Conservation (phyloP, 805 yeast species). For the Grigorovia yakushimaensis region DNA sequence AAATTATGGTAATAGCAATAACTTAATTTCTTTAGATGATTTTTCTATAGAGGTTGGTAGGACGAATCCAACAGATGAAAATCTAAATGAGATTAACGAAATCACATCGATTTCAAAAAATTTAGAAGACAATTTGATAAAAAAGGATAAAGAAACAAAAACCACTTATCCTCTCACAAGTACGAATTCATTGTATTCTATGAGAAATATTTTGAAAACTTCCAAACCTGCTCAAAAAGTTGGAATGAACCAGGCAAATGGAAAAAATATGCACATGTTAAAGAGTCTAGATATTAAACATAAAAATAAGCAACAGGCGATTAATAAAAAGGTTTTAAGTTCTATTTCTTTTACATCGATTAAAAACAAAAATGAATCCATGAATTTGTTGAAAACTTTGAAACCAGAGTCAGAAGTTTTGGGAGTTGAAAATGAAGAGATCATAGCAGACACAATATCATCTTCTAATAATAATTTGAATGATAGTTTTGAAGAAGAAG, state of each 20-base stretch:
- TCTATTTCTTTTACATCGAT: neutral
- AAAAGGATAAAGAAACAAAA: no score
- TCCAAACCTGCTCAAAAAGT: neutral
- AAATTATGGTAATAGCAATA: neutral
- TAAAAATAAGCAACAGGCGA: neutral
- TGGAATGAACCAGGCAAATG: neutral
- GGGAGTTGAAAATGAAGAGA: neutral
- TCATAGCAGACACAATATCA: neutral
- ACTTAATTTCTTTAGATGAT: neutral
- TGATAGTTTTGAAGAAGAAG: neutral
- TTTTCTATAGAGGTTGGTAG: neutral
- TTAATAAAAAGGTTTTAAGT: neutral
- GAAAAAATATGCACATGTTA: neutral
- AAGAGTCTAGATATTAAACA: neutral
- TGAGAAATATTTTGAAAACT: neutral
- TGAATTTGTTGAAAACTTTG: slow-evolving; percentile 6
- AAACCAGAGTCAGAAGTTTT: slow-evolving; percentile 10
- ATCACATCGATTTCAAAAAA: neutral
- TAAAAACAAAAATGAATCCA: neutral
- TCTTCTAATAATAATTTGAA: neutral
- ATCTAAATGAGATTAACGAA: neutral
- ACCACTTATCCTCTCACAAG: neutral
- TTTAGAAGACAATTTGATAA: no score
- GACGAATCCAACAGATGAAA: neutral
- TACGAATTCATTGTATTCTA: neutral